phyloP scores from a whole-genome alignment of 805 yeast species.

The Candida railenensis region DNA sequence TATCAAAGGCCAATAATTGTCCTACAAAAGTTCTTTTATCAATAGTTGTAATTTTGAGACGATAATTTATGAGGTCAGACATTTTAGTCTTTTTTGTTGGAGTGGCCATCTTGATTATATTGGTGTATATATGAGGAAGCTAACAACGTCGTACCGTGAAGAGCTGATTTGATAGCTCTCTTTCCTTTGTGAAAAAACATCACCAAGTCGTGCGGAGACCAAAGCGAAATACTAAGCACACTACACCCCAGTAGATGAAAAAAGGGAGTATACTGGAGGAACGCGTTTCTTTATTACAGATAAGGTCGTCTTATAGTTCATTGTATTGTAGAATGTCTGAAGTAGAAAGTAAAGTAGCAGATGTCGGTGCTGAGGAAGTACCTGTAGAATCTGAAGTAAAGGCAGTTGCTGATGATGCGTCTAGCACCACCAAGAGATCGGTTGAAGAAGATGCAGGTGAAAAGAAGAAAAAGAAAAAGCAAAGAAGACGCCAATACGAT shows the following conservation, averaged over 20 bases:
- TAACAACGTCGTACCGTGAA: no score
- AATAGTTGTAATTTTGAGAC: conserved; percentile 69
- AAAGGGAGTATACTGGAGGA: background rate
- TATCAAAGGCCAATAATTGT: conserved; percentile 82
- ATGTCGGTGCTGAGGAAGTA: conserved; percentile 9
- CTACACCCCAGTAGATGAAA: background rate
- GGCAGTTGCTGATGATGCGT: conserved; percentile 7
- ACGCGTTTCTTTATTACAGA: background rate
- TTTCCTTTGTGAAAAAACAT: background rate
- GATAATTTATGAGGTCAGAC: conserved; percentile 71
- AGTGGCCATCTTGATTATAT: conserved; percentile 6
- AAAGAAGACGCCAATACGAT: conserved; percentile 56
- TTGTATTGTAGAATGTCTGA: conserved; percentile 1
- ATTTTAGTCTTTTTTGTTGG: conserved; percentile 39
- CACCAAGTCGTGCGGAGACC: background rate
- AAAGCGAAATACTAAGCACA: background rate
- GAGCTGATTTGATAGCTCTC: no score
- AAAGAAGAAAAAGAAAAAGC: conserved; percentile 45
- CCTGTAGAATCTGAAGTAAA: conserved; percentile 15
- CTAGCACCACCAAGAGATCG: conserved; percentile 10
- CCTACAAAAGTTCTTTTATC: conserved; percentile 83
- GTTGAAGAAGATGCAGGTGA: conserved; percentile 13
- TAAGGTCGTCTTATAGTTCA: background rate
- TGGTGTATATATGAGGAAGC: no score
- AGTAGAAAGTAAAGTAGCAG: conserved; percentile 4